phyloP scores from a whole-genome alignment of 768 basidiomycete species.

The Leccinum obscurum region DNA sequence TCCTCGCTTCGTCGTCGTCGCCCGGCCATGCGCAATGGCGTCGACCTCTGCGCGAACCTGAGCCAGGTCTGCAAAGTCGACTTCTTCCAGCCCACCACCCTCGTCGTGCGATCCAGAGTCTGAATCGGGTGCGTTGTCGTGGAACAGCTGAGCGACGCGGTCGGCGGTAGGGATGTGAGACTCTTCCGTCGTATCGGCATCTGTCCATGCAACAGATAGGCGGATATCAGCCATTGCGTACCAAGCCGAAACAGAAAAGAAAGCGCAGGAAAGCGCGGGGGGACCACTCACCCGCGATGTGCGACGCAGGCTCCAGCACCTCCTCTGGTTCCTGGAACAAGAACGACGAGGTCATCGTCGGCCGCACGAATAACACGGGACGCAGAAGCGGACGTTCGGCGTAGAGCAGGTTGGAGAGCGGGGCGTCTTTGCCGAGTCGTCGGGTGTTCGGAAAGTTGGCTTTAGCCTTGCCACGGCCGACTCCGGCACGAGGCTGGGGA shows the following conservation, averaged over 20 bases:
- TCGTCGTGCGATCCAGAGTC: constrained; percentile 34
- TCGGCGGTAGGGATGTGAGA: constrained; percentile 71
- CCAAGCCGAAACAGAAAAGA: not conserved
- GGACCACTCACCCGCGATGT: constrained; percentile 46
- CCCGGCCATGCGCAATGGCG: constrained; percentile 13
- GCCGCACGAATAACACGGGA: constrained; percentile 71
- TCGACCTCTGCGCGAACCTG: constrained; percentile 46
- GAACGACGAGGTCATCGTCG: constrained; percentile 45
- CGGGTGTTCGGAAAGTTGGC: not conserved
- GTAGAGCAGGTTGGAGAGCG: constrained; percentile 57
- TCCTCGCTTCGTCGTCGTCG: not conserved
- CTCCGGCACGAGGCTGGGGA: not conserved
- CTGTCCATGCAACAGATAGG: not conserved
- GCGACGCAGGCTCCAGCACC: constrained; percentile 52
- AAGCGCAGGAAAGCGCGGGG: not conserved
- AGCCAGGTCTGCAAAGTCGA: constrained; percentile 66
- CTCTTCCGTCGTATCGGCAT: constrained; percentile 40
- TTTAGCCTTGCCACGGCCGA: not conserved
- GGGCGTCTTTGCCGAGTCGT: constrained; percentile 35
- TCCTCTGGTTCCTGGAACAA: constrained; percentile 61
- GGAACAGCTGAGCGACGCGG: constrained; percentile 65
- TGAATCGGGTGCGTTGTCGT: constrained; percentile 24
- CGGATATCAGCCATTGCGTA: constrained; percentile 4
- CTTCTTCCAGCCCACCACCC: constrained; percentile 48
- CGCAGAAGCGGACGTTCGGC: constrained; percentile 59